Evolutionary conservation across 108 stramenopile species (phyloP).

Genomic region (Asterionellopsis glacialis): DNA sequence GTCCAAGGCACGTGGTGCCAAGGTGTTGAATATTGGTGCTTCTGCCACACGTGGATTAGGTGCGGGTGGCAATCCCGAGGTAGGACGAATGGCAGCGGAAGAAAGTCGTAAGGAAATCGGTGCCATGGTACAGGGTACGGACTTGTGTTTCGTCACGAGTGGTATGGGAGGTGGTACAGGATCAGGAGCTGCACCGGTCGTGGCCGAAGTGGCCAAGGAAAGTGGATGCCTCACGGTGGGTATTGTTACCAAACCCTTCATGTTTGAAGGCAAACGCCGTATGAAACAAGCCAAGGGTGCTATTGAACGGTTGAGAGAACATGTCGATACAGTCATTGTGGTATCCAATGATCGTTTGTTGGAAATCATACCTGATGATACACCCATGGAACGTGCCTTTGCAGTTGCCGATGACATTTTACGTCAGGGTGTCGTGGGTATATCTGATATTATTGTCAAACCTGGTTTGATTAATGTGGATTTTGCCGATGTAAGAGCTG

Average conservation of each 20-base stretch:
- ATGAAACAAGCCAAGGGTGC: conserved; percentile 55
- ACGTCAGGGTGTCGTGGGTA: conserved; percentile 74
- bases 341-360: conserved; percentile 76
- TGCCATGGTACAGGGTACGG: conserved; percentile 43
- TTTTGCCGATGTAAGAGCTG: conserved; percentile 78
- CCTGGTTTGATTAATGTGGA: conserved; percentile 80
- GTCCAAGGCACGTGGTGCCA: conserved; percentile 23
- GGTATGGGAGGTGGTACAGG: conserved; percentile 85
- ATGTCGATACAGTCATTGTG: conserved; percentile 78
- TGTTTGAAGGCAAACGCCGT: conserved; percentile 65
- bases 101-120: conserved; percentile 45
- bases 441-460: conserved; percentile 74
- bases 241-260: conserved; percentile 81
- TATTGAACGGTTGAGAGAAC: conserved; percentile 34
- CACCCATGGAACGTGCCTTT: conserved; percentile 64
- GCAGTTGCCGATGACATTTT: conserved; percentile 75
- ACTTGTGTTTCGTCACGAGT: conserved; percentile 71
- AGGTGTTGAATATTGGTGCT: conserved; percentile 51
- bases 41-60: conserved; percentile 70
- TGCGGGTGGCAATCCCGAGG: conserved; percentile 65
- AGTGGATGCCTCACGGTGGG: conserved; percentile 61
- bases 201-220: conserved; percentile 71
- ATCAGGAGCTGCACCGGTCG: conserved; percentile 68
- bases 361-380: conserved; percentile 66
- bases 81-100: conserved; percentile 56